Evolutionary conservation across 2,329 filamentous ascomycete genomes (phyloP).

Genomic region (Macrophomina tecta): DNA sequence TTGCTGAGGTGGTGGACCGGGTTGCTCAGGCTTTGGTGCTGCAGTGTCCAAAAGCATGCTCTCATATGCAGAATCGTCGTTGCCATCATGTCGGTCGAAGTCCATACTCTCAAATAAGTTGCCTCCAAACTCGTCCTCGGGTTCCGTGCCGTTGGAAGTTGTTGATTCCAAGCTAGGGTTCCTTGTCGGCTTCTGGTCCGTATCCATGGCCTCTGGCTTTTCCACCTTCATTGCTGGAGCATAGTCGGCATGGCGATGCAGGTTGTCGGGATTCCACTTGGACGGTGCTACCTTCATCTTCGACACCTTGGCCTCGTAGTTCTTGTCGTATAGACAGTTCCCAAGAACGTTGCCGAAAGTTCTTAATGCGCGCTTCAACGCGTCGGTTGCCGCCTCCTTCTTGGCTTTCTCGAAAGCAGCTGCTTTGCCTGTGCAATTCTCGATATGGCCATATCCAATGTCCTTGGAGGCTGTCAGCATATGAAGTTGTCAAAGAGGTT

Average conservation of each 20-base stretch:
- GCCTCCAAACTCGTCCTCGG: conserved; percentile 63
- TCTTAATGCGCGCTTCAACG: conserved; percentile 83
- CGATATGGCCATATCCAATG: conserved; percentile 93
- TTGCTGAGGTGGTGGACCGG: conserved; percentile 27
- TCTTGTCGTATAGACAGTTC: conserved; percentile 98
- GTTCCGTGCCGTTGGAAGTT: conserved; percentile 48
- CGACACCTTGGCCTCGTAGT: conserved; percentile 87
- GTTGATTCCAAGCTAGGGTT: conserved; percentile 42
- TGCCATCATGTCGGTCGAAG: conserved; percentile 17
- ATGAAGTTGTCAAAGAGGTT: too few relatives aligned
- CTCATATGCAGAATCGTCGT: conserved; percentile 26
- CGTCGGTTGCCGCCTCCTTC: conserved; percentile 97
- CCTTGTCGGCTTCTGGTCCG: conserved; percentile 34
- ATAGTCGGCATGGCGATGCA: conserved; percentile 83
- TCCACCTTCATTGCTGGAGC: conserved; percentile 56
- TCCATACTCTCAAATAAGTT: conserved; percentile 62
- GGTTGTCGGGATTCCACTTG: conserved; percentile 77
- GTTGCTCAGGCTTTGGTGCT: conserved; percentile 6
- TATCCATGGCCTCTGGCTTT: conserved; percentile 32
- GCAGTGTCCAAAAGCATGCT: conserved; percentile 23
- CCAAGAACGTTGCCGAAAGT: conserved; percentile 96
- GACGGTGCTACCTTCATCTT: conserved; percentile 82
- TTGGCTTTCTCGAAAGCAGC: conserved; percentile 98
- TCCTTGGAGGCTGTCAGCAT: conserved; percentile 58
- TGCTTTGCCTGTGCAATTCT: conserved; percentile 94